Percentiles rank a stretch among this genome's conserved stretches.
These are phyloP conservation scores for Coniella lustricola DNA, from an alignment of 2,329 filamentous ascomycete species.

Conservation along the genomic window DNA sequence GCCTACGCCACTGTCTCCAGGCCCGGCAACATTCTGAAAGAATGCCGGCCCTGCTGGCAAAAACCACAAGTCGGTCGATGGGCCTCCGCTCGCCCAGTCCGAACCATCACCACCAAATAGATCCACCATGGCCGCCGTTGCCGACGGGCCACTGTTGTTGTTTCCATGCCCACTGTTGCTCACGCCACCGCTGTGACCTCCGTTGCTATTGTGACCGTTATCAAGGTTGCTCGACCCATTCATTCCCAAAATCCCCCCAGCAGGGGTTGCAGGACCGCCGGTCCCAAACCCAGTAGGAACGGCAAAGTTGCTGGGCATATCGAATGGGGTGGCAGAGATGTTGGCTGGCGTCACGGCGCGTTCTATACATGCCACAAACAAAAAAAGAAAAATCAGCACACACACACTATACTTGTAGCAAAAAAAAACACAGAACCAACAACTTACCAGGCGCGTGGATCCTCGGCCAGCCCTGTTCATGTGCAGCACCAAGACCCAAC, in stretches of 20 bases:
- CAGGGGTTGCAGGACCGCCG: constrained; percentile 40
- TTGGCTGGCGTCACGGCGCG: constrained; percentile 40
- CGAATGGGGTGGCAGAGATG: constrained; percentile 58
- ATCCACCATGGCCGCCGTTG: constrained; percentile 24
- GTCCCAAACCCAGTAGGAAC: constrained; percentile 38
- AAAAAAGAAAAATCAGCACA: too few relatives aligned
- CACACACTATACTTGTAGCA: too few relatives aligned
- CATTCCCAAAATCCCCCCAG: constrained; percentile 21
- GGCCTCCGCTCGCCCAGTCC: constrained; percentile 39
- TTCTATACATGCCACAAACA: too few relatives aligned
- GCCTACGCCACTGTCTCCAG: constrained; percentile 39
- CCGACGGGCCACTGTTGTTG: constrained; percentile 9
- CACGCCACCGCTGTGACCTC: constrained; percentile 23
- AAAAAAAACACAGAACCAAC: background rate
- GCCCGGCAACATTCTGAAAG: constrained; percentile 57
- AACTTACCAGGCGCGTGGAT: constrained; percentile 11
- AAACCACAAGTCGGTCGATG: constrained; percentile 60
- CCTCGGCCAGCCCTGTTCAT: constrained; percentile 15
- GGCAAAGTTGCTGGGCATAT: constrained; percentile 49
- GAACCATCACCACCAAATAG: constrained; percentile 36
- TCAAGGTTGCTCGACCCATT: constrained; percentile 18
- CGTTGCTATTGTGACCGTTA: constrained; percentile 26
- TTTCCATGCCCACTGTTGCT: constrained; percentile 21
- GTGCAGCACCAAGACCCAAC: too few relatives aligned
- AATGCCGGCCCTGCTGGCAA: constrained; percentile 56